A percentile compares a stretch with the other conserved stretches of the same genome.
Conservation (phyloP, 306 rosid genomes). For the Begonia loranthoides region DNA sequence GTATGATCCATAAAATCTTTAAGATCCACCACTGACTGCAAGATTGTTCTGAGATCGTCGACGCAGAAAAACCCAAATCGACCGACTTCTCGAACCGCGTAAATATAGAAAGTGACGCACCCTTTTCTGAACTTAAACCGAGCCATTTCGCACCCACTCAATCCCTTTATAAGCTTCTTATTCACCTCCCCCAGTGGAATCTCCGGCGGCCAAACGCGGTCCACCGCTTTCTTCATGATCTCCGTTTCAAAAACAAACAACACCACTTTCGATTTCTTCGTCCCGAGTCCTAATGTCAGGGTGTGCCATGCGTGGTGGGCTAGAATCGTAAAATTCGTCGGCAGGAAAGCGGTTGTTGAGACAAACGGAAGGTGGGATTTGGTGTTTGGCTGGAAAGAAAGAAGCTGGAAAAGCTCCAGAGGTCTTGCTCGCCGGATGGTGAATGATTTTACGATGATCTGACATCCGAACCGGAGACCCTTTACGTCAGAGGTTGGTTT, state of each 20-base stretch:
- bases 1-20: constrained; percentile 97
- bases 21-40: constrained; percentile 75
- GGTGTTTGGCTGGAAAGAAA: constrained; percentile 57
- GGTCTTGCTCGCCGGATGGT: constrained; percentile 77
- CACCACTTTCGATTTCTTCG: constrained; percentile 76
- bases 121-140: constrained; percentile 96
- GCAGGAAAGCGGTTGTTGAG: constrained; percentile 72
- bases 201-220: constrained; percentile 68
- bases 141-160: constrained; percentile 70
- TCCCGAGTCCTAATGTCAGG: constrained; percentile 87
- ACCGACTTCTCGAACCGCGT: constrained; percentile 64
- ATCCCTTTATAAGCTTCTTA: constrained; percentile 61
- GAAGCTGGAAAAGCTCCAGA: constrained; percentile 52
- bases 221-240: constrained; percentile 39
- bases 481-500: constrained; percentile 76
- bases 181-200: constrained; percentile 84
- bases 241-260: constrained; percentile 72
- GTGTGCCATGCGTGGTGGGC: constrained; percentile 99
- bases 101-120: constrained; percentile 79
- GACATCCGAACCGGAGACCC: constrained; percentile 89
- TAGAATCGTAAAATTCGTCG: constrained; percentile 88
- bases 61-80: constrained; percentile 45
- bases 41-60: constrained; percentile 55
- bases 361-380: constrained; percentile 41
- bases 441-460: constrained; percentile 90